Base-by-base conservation (phyloP, 805 yeast species). In the Kuraishia molischiana region DNA sequence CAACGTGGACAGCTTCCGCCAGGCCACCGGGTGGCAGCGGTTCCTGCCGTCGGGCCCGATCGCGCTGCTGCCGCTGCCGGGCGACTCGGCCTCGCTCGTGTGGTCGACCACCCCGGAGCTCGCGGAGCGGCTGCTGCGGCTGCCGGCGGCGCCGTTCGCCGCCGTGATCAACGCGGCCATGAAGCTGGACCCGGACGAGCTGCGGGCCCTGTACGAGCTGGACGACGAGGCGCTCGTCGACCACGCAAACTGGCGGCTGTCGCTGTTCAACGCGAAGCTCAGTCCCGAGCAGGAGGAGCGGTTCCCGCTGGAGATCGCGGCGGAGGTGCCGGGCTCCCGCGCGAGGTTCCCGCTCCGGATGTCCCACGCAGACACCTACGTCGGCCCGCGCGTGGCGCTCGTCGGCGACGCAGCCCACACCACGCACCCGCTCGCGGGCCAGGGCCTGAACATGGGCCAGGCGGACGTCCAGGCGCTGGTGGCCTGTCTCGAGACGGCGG, bases 361-460 rank as follows among this genome's bases (percentile, higher is more conserved):
- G 63, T 77, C 87, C 17, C 97, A 92, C 53, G 95, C 95, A 2
- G 97, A 92, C 51, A 73, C 83, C 1, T 92, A 92, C 54, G 77
- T 85, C 15, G 76, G 76, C 2, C 89, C 84, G 3, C 68, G 97
- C 46, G 71, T 90, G 22, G 97, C 97, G 0, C 62, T 92, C n/a
- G 84, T 90, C 8, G 98, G 98, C 19, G 98, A 92, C 59, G 97
- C 98, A 1, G 97, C 97, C 0, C 98, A 92, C 50, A 82, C 97
- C 0, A 85, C 95, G 1, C 97, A 92, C 56, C 98, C 98, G 2
- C 67, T 92, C 42, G 97, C 97, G 3, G 98, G 98, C 8, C 98
- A 92, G 60, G 98, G 98, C 19, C 70, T 92, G 40, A 92, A 92
- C 58, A 87, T 90, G 95, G 98, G 98, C 17, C 97, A 89, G 56